phyloP scores from a whole-genome alignment of 2,329 filamentous ascomycete genomes.

The Aspergillus latus region DNA sequence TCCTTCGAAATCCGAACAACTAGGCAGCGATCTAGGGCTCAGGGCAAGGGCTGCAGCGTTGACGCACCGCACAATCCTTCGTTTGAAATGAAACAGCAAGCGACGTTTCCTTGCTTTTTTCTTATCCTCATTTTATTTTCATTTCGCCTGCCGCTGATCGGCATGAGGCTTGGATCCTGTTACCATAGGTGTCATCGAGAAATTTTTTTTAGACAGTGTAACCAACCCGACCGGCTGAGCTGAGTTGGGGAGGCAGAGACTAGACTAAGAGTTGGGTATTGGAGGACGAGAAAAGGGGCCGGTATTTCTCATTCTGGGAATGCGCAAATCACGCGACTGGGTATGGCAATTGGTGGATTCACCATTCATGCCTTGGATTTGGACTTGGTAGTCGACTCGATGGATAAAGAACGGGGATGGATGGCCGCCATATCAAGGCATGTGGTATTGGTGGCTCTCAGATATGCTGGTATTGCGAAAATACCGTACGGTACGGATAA shows the following conservation, averaged over 20 bases:
- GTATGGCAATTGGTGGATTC: not conserved
- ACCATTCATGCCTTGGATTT: not conserved
- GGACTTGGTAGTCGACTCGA: not conserved
- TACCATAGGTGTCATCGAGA: not conserved
- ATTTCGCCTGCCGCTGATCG: constrained; percentile 17
- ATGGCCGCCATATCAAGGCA: not conserved
- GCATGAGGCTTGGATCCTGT: constrained; percentile 15
- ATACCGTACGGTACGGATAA: constrained; percentile 17
- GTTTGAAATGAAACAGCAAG: not conserved
- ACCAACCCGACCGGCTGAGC: not conserved
- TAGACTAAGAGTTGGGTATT: not conserved
- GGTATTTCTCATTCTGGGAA: not conserved
- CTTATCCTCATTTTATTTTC: not conserved
- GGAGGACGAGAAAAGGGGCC: too few species aligned
- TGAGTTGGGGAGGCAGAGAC: not conserved
- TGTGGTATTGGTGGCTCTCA: not conserved
- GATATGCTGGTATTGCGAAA: too few species aligned
- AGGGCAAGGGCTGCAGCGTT: constrained; percentile 16
- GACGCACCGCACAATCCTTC: constrained; percentile 10
- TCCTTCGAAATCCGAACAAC: not conserved
- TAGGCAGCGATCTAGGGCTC: constrained; percentile 12
- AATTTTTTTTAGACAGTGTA: constrained; percentile 3
- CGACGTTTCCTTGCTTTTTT: not conserved
- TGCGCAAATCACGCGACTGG: constrained; percentile 2
- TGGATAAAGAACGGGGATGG: not conserved